Evolutionary conservation across 768 basidiomycete species (phyloP).

Genomic region (Strobilomyces dryophilus): DNA sequence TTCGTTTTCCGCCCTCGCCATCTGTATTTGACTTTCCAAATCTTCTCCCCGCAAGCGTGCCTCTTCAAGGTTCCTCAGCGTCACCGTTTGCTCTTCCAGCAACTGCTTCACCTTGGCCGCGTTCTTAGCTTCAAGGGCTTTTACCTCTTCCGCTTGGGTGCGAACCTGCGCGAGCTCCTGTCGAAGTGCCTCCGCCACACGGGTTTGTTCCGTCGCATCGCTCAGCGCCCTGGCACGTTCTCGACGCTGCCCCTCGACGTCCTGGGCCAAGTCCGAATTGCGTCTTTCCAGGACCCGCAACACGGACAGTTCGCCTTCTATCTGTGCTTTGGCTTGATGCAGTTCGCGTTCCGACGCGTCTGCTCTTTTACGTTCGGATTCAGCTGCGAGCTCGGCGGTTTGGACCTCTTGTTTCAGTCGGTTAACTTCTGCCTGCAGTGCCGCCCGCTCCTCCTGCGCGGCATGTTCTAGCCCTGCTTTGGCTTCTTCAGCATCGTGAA

Average conservation of each 20-base stretch:
- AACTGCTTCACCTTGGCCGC: slow-evolving; percentile 58
- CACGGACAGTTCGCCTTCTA: slow-evolving; percentile 59
- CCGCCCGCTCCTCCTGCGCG: slow-evolving; percentile 55
- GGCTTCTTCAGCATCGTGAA: slow-evolving; percentile 55
- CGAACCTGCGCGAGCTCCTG: slow-evolving; percentile 60
- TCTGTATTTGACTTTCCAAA: slow-evolving; percentile 69
- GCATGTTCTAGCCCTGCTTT: slow-evolving; percentile 52
- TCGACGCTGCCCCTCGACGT: slow-evolving; percentile 52
- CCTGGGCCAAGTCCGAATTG: slow-evolving; percentile 50
- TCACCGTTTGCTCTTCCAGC: slow-evolving; percentile 72
- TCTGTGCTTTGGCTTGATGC: slow-evolving; percentile 54
- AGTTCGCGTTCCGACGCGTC: slow-evolving; percentile 63
- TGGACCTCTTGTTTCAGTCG: slow-evolving; percentile 45
- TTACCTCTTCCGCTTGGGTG: slow-evolving; percentile 63
- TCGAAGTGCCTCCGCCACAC: slow-evolving; percentile 52
- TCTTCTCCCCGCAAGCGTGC: slow-evolving; percentile 72
- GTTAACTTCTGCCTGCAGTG: slow-evolving; percentile 53
- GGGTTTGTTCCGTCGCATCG: slow-evolving; percentile 67
- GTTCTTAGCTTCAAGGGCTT: slow-evolving; percentile 60
- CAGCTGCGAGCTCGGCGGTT: slow-evolving; percentile 34
- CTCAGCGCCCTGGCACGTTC: slow-evolving; percentile 55
- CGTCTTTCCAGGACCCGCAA: slow-evolving; percentile 63
- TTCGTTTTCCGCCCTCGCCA: slow-evolving; percentile 66
- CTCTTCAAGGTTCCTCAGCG: slow-evolving; percentile 67
- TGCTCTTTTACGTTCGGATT: slow-evolving; percentile 47